Evolutionary conservation across 164 flowering plant genomes (phyloP), one percentile per base, ranked within the genome.

Genomic region (Saururus chinensis): DNA sequence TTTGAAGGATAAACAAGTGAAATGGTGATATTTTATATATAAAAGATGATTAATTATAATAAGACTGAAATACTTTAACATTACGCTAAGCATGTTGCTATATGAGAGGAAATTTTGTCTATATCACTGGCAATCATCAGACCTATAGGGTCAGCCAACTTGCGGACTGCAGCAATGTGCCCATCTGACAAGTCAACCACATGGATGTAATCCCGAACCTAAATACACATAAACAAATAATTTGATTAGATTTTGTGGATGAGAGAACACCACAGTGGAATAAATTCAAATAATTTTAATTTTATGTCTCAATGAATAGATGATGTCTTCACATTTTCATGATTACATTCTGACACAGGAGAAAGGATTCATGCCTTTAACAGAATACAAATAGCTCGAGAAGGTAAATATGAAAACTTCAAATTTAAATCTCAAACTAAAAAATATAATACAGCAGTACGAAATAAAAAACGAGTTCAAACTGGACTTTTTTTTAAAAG

Each of bases 201-300:
- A 76, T 92, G 98, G 67, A 92, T 89, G 71, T 92, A 92, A 67
- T 92, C 98, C 30, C 98, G 83, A 7, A 92, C 95, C 98, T 92
- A 85, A 64, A 40, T 23, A 66, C 56, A 7, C 22, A 53, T 10
- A 20, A 53, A 23, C 12, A 53, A 14, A 23, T 14, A 53, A 17
- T 8, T 45, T 30, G 6, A 30, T 30, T 30, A 30, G 6, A 53
- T 0, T 53, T 53, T 10, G 56, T n/a, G 4, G 25, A 53, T 53
- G 22, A 20, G 56, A 52, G 10, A 53, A 17, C 4, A 45, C 13
- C 6, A 53, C 22, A 53, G 3, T 53, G 25, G 23, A 52, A 12
- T 9, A 19, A 21, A 19, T 19, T 9, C 56, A 19, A 20, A 20
- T 4, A 13, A 19, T 10, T 23, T 19, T 20, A 14, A 14, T 20